phyloP scores from a whole-genome alignment of 768 basidiomycete species.

The Kwoniella europaea region DNA sequence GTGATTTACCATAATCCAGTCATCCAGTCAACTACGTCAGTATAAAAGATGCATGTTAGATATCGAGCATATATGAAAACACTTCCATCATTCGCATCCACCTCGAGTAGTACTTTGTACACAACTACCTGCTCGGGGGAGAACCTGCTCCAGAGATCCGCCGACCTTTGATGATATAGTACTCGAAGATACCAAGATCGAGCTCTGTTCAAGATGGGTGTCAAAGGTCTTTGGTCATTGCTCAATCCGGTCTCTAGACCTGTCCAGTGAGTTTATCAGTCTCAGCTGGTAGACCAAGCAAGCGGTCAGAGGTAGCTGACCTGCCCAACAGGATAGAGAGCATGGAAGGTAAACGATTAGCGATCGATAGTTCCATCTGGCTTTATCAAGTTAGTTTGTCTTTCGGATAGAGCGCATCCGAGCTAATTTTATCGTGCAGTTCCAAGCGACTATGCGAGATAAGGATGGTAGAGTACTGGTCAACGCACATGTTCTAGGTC shows the following conservation, averaged over 20 bases:
- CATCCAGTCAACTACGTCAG: constrained; percentile 17
- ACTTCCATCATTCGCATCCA: too few relatives aligned
- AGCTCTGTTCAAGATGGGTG: constrained; percentile 71
- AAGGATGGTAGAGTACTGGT: constrained; percentile 88
- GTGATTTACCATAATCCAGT: background rate
- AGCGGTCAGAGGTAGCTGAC: constrained; percentile 1
- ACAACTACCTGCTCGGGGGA: background rate
- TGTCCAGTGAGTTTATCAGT: constrained; percentile 69
- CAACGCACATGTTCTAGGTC: constrained; percentile 93
- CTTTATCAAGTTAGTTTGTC: constrained; percentile 72
- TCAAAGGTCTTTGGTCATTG: constrained; percentile 93
- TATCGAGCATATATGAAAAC: background rate
- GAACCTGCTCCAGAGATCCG: too few relatives aligned
- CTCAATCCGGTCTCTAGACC: constrained; percentile 92
- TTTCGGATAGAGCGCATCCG: background rate
- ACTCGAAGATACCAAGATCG: background rate
- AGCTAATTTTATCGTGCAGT: constrained; percentile 57
- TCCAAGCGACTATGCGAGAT: constrained; percentile 98
- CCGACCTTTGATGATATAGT: constrained; percentile 2
- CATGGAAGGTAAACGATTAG: constrained; percentile 90
- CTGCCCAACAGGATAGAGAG: constrained; percentile 76
- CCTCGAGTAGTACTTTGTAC: too few relatives aligned
- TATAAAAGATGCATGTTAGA: constrained; percentile 1
- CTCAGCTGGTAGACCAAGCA: too few relatives aligned
- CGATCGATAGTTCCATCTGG: constrained; percentile 99